Evolutionary conservation across 108 stramenopile species (phyloP).

Genomic region (Nitzschia palea): DNA sequence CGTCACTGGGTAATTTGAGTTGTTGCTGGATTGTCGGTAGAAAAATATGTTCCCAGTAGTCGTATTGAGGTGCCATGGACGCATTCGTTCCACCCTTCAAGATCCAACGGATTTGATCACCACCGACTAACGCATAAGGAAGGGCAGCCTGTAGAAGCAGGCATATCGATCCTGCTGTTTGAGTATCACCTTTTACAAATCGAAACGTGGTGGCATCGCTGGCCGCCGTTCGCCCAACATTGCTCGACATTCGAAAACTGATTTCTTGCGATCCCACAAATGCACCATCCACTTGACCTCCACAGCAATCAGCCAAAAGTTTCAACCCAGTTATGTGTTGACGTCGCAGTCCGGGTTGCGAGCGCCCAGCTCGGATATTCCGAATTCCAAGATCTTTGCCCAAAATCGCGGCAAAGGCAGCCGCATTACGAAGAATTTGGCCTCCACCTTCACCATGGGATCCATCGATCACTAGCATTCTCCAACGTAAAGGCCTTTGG

Average conservation of each 20-base stretch:
- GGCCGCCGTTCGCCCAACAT: background rate
- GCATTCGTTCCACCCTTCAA: constrained; percentile 70
- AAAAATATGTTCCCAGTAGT: constrained; percentile 62
- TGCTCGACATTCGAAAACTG: constrained; percentile 1
- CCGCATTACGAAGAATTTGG: constrained; percentile 66
- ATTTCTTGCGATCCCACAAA: constrained; percentile 39
- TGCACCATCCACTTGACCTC: constrained; percentile 32
- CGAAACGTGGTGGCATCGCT: background rate
- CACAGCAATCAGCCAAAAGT: constrained; percentile 38
- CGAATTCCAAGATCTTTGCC: constrained; percentile 32
- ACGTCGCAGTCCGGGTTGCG: constrained; percentile 52
- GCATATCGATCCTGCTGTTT: constrained; percentile 73
- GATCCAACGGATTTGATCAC: constrained; percentile 1
- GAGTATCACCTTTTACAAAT: constrained; percentile 39
- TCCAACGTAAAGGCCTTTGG: no score
- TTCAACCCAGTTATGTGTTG: constrained; percentile 56
- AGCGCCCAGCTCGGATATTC: constrained; percentile 53
- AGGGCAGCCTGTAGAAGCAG: constrained; percentile 62
- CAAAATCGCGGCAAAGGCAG: constrained; percentile 53
- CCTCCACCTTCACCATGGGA: constrained; percentile 74
- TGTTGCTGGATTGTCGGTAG: constrained; percentile 24
- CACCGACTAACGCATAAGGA: constrained; percentile 45
- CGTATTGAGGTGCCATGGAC: constrained; percentile 63
- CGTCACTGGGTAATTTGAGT: background rate
- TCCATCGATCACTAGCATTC: constrained; percentile 47